These are phyloP conservation scores for Barnettozyma wickerhamii DNA, from an alignment of 805 yeast genomes.

Conservation along the genomic window DNA sequence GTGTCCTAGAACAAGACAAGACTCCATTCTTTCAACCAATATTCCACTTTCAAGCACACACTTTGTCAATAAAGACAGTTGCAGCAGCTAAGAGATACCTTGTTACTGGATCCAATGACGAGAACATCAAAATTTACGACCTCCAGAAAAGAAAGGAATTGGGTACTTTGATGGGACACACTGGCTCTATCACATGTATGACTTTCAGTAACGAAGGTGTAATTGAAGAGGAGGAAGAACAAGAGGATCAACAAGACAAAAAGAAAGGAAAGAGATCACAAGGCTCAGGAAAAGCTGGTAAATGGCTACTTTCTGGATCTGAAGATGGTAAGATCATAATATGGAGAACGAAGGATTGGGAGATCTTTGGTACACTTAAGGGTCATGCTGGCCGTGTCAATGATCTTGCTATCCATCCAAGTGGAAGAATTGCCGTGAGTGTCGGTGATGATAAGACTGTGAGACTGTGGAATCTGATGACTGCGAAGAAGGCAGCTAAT, in stretches of 20 bases:
- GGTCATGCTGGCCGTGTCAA: slow-evolving; percentile 85
- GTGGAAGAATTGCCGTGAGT: slow-evolving; percentile 85
- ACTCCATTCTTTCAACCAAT: slow-evolving; percentile 82
- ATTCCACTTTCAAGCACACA: slow-evolving; percentile 94
- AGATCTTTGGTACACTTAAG: slow-evolving; percentile 77
- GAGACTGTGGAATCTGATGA: slow-evolving; percentile 94
- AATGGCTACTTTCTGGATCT: slow-evolving; percentile 88
- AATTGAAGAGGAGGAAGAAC: slow-evolving; percentile 16
- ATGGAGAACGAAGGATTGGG: slow-evolving; percentile 99
- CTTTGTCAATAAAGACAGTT: slow-evolving; percentile 79
- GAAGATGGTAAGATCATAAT: slow-evolving; percentile 87
- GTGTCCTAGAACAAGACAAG: slow-evolving; percentile 47
- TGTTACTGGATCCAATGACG: slow-evolving; percentile 94
- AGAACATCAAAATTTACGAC: slow-evolving; percentile 91
- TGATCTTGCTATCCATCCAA: slow-evolving; percentile 85
- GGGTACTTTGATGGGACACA: slow-evolving; percentile 85
- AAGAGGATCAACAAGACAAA: neutral
- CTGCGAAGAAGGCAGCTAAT: slow-evolving; percentile 87
- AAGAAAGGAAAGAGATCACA: neutral
- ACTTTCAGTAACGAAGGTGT: slow-evolving; percentile 57
- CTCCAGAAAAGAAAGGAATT: slow-evolving; percentile 89
- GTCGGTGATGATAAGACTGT: slow-evolving; percentile 83
- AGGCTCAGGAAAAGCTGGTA: slow-evolving; percentile 43
- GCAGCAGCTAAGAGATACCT: slow-evolving; percentile 80
- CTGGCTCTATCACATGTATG: slow-evolving; percentile 79